Evolutionary conservation across 371 early-diverging fungal species (phyloP), one percentile per base, ranked within the genome.

Genomic region (Haplosporangium sp.): DNA sequence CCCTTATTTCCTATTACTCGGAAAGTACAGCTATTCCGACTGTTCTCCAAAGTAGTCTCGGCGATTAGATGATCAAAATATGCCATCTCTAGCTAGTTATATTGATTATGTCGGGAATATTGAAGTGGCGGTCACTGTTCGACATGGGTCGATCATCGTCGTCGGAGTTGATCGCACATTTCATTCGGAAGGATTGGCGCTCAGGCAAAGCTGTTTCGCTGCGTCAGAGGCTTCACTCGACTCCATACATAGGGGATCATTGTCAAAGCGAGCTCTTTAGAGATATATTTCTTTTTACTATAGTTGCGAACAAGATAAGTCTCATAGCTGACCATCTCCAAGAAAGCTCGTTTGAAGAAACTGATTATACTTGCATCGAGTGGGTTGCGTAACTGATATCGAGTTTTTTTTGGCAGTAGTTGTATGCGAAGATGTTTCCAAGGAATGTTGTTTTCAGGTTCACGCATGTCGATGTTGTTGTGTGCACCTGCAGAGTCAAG

Each of bases 391-490:
- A 38, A 38, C 40, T 2, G 61, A 48, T 40, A 51, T 53, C 8
- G 53, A 62, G 42, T 62, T 62, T 36, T n/a, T n/a, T 36, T 42
- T 5, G 62, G 40, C 13, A 62, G 53, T 21, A 53, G 53, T 16
- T 16, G 53, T 2, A 62, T 62, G 52, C 38, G 13, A 48, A 53
- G 62, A 41, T 62, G 40, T 10, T 42, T 62, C 62, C 62, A 62
- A 50, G 48, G 51, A 11, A 47, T 29, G 6, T 21, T 21, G 8
- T 41, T 48, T 20, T 62, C 53, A 5, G 38, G 5, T 14, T 62
- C 62, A 14, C 50, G 62, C 42, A 62, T 53, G 40, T 53, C 62
- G 29, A 62, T 46, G n/a, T 46, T 11, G 11, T 46, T 46, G 46
- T 46, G 45, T n/a, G n/a, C n/a, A n/a, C n/a, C n/a, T 4, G 45